Base-by-base conservation (phyloP, 2,329 filamentous ascomycete genomes). In the Fonsecaea pugnacius region DNA sequence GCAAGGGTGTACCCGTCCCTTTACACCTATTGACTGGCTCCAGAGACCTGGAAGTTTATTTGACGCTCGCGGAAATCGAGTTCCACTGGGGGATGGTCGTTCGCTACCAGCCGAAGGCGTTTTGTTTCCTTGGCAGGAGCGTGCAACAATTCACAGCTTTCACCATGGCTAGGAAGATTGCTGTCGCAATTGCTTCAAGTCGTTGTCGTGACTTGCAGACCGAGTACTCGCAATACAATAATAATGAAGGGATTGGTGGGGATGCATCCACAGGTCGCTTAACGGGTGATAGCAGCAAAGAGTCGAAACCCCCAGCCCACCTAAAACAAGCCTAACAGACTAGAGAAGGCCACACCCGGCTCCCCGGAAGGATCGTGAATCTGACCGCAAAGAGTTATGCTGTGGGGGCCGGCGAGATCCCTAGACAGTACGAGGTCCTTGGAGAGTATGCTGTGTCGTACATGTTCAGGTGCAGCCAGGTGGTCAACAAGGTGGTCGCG, bases 331-430 rank as follows among this genome's bases (percentile, higher is more conserved):
- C 43, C 43, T 48, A 48, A 48, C 4, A 9, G 43, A 48, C 43
- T 48, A 48, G 43, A 48, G 43, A 21, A 48, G 43, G 21, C 43
- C 8, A 24, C 43, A 48, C 7, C 43, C 43, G 43, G 43, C 43
- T 48, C 43, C 43, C 43, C 43, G 43, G 43, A 27, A 48, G 43
- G 43, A 48, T 48, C 18, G 18, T 24, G 43, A 48, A 48, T 48
- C 43, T 27, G 18, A 21, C 43, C 43, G 10, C 43, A 48, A 48
- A 48, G 43, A 18, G 43, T 9, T 14, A 48, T 27, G 7, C 21
- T 10, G 43, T 40, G 43, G 43, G 43, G 43, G 40, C 40, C 40
- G 40, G 40, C n/a, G 40, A 46, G 18, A 46, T 46, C 40, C n/a
- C 40, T 46, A 46, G 40, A 21, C 21, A 46, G 35, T 38, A 30